Evolutionary conservation across 2,329 filamentous ascomycete species (phyloP), one percentile per base, ranked within the genome.

Genomic region (Elsinoe batatas): DNA sequence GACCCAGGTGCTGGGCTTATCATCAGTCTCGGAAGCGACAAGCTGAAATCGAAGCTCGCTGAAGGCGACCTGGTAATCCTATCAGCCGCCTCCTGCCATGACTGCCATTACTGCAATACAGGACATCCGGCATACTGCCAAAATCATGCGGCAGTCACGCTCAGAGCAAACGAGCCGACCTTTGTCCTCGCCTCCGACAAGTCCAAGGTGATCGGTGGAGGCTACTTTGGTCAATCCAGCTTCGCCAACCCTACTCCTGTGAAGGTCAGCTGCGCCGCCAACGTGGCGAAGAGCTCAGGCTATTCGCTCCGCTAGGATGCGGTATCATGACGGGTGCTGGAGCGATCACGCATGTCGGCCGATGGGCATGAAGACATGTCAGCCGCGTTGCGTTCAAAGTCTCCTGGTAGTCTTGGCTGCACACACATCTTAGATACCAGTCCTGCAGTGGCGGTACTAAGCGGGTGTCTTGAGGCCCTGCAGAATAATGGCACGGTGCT

Each of bases 201-300:
- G 35, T 63, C 67, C 42, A 62, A 61, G 20, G 20, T 51, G 4
- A 64, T 72, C 30, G 65, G 64, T 4, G 71, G 71, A 3, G 61
- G 60, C 7, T 80, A 79, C 64, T 77, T 77, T 61, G 75, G 75
- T 1, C 73, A 77, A 57, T 73, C 69, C 1, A 76, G 73, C 46
- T 76, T 74, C 58, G 67, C 74, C 2, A 66, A 61, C 56, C 61
- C 67, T 36, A 71, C 68, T 3, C 62, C 75, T n/a, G 73, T 73
- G 0, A 67, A 68, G 49, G 67, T 70, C 44, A 69, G 63, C 30
- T 70, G 66, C 3, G 66, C 73, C 10, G 66, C 75, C 20, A 77
- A 76, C 56, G 74, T 72, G 2, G 66, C 67, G 6, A 62, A 53
- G 68, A 73, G 53, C 62, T 76, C 17, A 69, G 72, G 55, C 59